Evolutionary conservation across 768 basidiomycete genomes (phyloP).

Genomic region (Cubamyces sp.): DNA sequence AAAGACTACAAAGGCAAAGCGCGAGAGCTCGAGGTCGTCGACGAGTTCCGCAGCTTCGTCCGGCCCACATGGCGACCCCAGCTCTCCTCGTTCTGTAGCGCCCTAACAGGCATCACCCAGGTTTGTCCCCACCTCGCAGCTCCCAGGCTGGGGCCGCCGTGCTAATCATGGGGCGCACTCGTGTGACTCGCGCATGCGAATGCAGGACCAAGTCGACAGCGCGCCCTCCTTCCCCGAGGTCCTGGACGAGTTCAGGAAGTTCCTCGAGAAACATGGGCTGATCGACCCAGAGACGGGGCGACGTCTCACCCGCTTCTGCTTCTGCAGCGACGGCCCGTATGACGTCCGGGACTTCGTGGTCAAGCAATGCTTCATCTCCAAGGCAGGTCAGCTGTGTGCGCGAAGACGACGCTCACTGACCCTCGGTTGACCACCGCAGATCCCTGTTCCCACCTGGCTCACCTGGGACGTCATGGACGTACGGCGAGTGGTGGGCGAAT

Average conservation of each 20-base stretch:
- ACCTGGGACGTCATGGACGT: constrained; percentile 77
- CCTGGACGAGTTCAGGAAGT: constrained; percentile 61
- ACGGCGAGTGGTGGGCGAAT: constrained; percentile 58
- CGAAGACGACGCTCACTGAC: constrained; percentile 12
- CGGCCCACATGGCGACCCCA: constrained; percentile 84
- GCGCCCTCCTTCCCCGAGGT: constrained; percentile 80
- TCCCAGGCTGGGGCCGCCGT: not conserved
- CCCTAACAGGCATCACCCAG: constrained; percentile 92
- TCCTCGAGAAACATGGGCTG: constrained; percentile 73
- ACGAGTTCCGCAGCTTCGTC: constrained; percentile 89
- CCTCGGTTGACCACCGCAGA: constrained; percentile 40
- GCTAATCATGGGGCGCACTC: constrained; percentile 6
- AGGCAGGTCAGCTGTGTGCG: constrained; percentile 45
- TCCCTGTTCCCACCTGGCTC: constrained; percentile 74
- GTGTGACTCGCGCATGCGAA: constrained; percentile 1
- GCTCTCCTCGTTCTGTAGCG: constrained; percentile 82
- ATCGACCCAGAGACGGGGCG: constrained; percentile 62
- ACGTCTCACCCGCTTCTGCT: constrained; percentile 67
- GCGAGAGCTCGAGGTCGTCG: constrained; percentile 65
- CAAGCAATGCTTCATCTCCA: constrained; percentile 89
- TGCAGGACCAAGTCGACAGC: constrained; percentile 77
- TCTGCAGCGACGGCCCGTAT: constrained; percentile 86
- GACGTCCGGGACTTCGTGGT: constrained; percentile 85
- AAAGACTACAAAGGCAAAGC: constrained; percentile 53
- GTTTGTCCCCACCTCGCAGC: constrained; percentile 48